A percentile compares a stretch with the other conserved stretches of the same genome.
These are phyloP conservation scores for Chlorociboria aeruginascens DNA, from an alignment of 495 filamentous ascomycete species.

Conservation along the genomic window DNA sequence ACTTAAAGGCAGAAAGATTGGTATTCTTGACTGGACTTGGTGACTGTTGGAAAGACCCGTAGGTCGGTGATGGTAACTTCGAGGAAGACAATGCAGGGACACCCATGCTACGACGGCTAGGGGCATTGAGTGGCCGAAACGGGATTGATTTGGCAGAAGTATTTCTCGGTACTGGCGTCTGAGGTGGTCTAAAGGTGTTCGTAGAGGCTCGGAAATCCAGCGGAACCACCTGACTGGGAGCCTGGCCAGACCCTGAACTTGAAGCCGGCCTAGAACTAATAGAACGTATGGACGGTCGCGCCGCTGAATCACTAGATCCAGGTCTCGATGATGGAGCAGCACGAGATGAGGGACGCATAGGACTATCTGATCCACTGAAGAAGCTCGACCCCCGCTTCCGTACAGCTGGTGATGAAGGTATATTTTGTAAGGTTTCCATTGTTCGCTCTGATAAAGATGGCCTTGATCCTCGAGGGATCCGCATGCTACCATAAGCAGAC, in stretches of 20 bases:
- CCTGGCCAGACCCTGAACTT: slow-evolving; percentile 34
- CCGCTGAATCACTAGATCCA: slow-evolving; percentile 14
- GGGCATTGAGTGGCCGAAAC: slow-evolving; percentile 7
- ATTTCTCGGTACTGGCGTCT: slow-evolving; percentile 16
- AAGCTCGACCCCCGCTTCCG: slow-evolving; percentile 45
- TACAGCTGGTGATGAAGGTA: slow-evolving; percentile 53
- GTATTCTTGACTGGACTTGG: slow-evolving; percentile 31
- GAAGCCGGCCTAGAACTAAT: slow-evolving; percentile 36
- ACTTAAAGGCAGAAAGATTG: slow-evolving; percentile 21
- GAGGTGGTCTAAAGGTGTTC: slow-evolving; percentile 18
- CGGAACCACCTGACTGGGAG: slow-evolving; percentile 21
- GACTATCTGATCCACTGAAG: slow-evolving; percentile 40
- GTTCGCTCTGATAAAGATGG: slow-evolving; percentile 59
- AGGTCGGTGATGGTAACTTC: slow-evolving; percentile 17
- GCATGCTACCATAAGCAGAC: slow-evolving; percentile 1
- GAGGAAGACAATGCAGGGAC: not conserved
- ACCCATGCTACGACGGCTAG: not conserved
- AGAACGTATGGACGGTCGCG: slow-evolving; percentile 33
- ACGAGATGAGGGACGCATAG: slow-evolving; percentile 41
- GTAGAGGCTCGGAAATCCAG: slow-evolving; percentile 19
- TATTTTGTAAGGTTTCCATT: slow-evolving; percentile 50
- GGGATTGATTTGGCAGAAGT: slow-evolving; percentile 7
- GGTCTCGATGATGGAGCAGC: slow-evolving; percentile 2
- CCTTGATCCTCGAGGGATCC: slow-evolving; percentile 5
- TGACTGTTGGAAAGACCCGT: slow-evolving; percentile 21